Conservation (phyloP, 2,329 filamentous ascomycete species). For the Trichoderma oligosporum region DNA sequence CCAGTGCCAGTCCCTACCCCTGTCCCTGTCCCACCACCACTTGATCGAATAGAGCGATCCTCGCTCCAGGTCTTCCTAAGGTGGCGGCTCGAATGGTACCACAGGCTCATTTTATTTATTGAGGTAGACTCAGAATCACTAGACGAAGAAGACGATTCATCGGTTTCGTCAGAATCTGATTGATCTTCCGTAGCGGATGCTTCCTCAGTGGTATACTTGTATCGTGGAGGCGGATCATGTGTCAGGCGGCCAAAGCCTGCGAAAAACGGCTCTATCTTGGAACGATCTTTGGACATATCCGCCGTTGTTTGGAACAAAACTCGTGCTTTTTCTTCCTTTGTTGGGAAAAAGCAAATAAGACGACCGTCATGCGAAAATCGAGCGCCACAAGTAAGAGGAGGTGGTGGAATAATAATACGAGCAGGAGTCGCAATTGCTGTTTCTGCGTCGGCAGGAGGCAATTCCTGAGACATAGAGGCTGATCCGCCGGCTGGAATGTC, state of each 20-base stretch:
- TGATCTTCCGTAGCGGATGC: constrained; percentile 50
- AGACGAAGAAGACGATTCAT: constrained; percentile 49
- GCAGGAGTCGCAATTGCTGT: constrained; percentile 50
- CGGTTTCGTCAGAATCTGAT: constrained; percentile 48
- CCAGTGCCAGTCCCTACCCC: constrained; percentile 47
- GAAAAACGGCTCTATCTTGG: constrained; percentile 54
- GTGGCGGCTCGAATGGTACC: constrained; percentile 52
- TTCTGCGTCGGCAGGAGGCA: constrained; percentile 51
- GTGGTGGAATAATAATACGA: constrained; percentile 52
- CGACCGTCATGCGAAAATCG: constrained; percentile 60
- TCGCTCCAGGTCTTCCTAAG: constrained; percentile 55
- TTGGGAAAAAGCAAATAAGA: constrained; percentile 65
- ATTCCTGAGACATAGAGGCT: constrained; percentile 59
- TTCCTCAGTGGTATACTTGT: constrained; percentile 47
- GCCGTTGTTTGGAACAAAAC: constrained; percentile 46
- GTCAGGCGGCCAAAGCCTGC: constrained; percentile 54
- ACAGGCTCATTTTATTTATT: constrained; percentile 54
- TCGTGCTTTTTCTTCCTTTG: constrained; percentile 59
- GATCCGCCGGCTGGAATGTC: constrained; percentile 51
- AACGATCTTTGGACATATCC: constrained; percentile 45
- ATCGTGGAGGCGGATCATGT: constrained; percentile 48
- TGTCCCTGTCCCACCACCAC: constrained; percentile 57
- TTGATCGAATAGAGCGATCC: constrained; percentile 56
- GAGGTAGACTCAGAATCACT: constrained; percentile 62
- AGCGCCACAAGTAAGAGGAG: constrained; percentile 57